Percentiles rank a stretch among this genome's conserved stretches.
Evolutionary conservation across 2,329 filamentous ascomycete species (phyloP).

Genomic region (Cladosporium colombiae): DNA sequence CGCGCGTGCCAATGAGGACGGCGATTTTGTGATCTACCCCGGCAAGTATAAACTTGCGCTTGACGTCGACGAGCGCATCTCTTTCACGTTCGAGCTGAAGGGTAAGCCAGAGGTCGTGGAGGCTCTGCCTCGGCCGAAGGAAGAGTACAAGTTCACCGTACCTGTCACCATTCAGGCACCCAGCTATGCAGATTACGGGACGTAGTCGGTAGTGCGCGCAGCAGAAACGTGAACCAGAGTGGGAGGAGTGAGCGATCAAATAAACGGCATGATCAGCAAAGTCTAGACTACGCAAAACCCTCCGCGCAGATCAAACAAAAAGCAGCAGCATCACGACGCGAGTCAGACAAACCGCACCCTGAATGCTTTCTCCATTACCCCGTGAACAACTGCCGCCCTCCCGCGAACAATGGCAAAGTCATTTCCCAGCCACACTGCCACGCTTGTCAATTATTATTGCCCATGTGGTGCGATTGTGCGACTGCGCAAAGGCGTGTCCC

Average conservation of each 20-base stretch:
- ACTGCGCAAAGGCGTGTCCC: neutral
- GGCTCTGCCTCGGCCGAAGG: slow-evolving; percentile 12
- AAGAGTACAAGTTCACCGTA: slow-evolving; percentile 16
- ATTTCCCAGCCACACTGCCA: neutral
- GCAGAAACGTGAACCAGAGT: neutral
- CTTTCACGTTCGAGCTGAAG: slow-evolving; percentile 26
- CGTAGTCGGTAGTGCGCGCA: neutral
- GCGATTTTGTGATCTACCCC: slow-evolving; percentile 45
- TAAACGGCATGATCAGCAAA: neutral
- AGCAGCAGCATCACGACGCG: neutral
- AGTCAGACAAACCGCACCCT: neutral
- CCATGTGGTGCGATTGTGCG: neutral
- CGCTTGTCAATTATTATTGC: neutral
- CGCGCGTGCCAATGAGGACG: slow-evolving; percentile 40
- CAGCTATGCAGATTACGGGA: neutral
- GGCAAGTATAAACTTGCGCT: slow-evolving; percentile 45
- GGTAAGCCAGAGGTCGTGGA: slow-evolving; percentile 20
- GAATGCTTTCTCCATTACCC: neutral
- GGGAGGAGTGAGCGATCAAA: neutral
- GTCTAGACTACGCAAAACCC: neutral
- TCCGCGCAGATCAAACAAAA: neutral
- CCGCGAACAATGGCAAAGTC: neutral
- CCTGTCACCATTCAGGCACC: slow-evolving; percentile 18
- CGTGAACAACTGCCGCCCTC: neutral
- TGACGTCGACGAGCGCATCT: slow-evolving; percentile 42